Conservation (phyloP, 352 stramenopile species). For the Globisporangium paroecandrum region DNA sequence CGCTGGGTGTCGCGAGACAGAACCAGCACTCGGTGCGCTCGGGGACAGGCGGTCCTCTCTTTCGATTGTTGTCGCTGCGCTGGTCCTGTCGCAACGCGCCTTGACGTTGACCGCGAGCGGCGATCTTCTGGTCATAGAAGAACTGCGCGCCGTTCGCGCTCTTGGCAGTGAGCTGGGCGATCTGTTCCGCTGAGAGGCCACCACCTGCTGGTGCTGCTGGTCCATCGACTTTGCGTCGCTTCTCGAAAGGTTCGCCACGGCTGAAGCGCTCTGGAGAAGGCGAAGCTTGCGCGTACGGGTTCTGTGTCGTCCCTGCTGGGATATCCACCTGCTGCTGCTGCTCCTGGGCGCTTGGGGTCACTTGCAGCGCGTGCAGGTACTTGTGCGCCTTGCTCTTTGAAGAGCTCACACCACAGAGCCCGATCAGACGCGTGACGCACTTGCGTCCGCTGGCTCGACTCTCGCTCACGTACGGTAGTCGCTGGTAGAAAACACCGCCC, state of each 20-base stretch:
- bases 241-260: not conserved
- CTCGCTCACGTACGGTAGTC: not conserved
- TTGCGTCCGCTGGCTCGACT: not conserved
- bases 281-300: not conserved
- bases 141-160: conserved; percentile 45
- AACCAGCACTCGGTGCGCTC: conserved; percentile 85
- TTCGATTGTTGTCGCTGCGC: conserved; percentile 21
- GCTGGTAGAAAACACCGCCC: not conserved
- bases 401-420: not conserved
- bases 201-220: not conserved
- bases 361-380: not conserved
- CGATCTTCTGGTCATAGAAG: conserved; percentile 74
- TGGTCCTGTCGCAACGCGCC: conserved; percentile 30
- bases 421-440: not conserved
- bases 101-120: conserved; percentile 46
- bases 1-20: conserved; percentile 68
- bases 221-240: not conserved
- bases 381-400: not conserved
- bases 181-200: conserved; percentile 47
- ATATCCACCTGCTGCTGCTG: not conserved
- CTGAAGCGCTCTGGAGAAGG: not conserved
- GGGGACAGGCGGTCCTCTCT: conserved; percentile 25
- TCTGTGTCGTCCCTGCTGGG: not conserved
- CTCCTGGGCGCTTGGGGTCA: not conserved
- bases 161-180: conserved; percentile 56